Conservation (phyloP, 495 filamentous ascomycete genomes). For the Penicillium crystallinum region DNA sequence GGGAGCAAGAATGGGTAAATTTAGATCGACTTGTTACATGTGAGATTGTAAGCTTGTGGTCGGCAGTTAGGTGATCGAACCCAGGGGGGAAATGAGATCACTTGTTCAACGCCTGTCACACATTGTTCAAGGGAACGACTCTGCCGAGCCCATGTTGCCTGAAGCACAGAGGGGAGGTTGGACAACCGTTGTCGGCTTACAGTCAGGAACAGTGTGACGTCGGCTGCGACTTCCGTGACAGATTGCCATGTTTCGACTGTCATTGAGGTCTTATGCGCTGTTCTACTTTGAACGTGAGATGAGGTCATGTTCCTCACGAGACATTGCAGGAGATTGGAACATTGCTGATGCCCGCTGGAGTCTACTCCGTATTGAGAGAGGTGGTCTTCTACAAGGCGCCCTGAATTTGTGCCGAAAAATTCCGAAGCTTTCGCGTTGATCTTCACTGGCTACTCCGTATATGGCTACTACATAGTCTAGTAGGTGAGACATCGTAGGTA, state of each 20-base stretch:
- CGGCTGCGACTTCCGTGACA: neutral
- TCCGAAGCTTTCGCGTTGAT: neutral
- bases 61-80: neutral
- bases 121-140: neutral
- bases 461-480: neutral
- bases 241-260: neutral
- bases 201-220: slow-evolving; percentile 2
- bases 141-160: neutral
- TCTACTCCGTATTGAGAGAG: neutral
- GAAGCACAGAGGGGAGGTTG: neutral
- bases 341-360: neutral
- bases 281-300: neutral
- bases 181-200: neutral
- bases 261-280: neutral
- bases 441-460: too few relatives aligned
- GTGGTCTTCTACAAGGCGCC: neutral
- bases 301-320: too few relatives aligned
- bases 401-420: neutral
- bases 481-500: neutral
- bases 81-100: neutral
- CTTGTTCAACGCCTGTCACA: neutral
- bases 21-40: neutral
- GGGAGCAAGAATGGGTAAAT: neutral
- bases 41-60: neutral
- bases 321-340: neutral